Evolutionary conservation across 306 rosid genomes (phyloP), one percentile per base, ranked within the genome.

Genomic region (Nissolia schottii): DNA sequence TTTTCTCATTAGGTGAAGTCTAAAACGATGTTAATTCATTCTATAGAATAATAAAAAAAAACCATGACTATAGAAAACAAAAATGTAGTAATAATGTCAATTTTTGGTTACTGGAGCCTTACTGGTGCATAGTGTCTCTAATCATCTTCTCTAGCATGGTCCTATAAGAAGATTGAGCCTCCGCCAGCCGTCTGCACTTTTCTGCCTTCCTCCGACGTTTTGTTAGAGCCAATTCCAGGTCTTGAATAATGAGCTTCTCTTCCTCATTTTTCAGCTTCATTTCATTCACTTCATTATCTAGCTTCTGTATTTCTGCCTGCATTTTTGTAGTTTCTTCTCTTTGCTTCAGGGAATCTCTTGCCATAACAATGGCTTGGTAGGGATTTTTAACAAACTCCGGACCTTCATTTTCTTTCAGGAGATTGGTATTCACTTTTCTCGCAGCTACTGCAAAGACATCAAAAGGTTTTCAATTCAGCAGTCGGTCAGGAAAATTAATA

Each of bases 91-190:
- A 31, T 20, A 8, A 46, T 28, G 43, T 19, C 24, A 35, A 37
- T 11, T 18, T n/a, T 25, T 60, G 40, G 68, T 22, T 37, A 51
- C 5, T 19, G 60, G 29, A 51, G 77, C 94, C 94, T 88, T 88
- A 95, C 97, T 95, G 96, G 89, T 92, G 99, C 96, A 91, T 95
- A 43, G 96, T 75, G 79, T 95, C 99, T 77, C 96, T 84, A 63
- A 95, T 89, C 99, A 95, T 95, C 89, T 89, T 95, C 86, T 95
- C 97, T 10, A 95, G 89, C 85, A 84, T 89, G 27, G 81, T 86
- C 65, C 85, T 86, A 35, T 95, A 90, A 37, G 96, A 95, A 25
- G 92, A 87, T 74, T 95, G 97, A 40, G 99, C 89, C 89, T 95
- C 97, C 0, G 99, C 90, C 37, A 95, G 67, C 16, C 93, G 82